Base-by-base conservation (phyloP, 352 stramenopile species). In the Thalassiosira mediterranea region DNA sequence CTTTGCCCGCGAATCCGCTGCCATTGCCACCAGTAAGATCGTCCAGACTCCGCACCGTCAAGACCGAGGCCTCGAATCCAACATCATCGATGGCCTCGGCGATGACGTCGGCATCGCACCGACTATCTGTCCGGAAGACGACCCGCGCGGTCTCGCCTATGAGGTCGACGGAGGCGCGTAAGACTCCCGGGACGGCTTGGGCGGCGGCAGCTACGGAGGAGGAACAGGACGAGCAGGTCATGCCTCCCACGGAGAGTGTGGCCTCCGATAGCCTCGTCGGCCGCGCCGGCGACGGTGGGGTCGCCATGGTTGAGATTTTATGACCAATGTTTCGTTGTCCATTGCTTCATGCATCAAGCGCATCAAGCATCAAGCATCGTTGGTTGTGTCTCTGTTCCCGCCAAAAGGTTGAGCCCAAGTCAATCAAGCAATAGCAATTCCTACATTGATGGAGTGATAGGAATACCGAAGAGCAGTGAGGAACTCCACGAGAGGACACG, bases 171-270 rank as follows among this genome's bases (percentile, higher is more conserved):
- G 89, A 82, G 5, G 87, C 92, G 21, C 83, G 92, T 19, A 92
- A 58, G 13, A 97, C 93, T 3, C 94, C 93, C 29, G 89, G 63
- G 2, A 90, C 81, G 48, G 91, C 81, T 67, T 93, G 95, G 21
- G 96, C 66, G 15, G 92, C 91, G 15, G 85, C 90, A 85, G 95
- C 89, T 25, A 97, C 90, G 15, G 94, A 95, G 64, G 95, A 96
- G 0, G 93, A 93, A 65, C 95, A 97, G 37, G 95, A 97, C 25
- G 92, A 96, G 79, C 95, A 97, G 13, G 94, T 97, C 92, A 97
- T 97, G 0, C 95, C 95, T 7, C 86, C 89, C 13, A 88, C 56
- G 5, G 72, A 70, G 42, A 81, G 57, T 4, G 51, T 34, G 4
- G 54, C 44, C 44, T 53, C 44, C 5, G 44, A 53, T n/a, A 21